These are phyloP conservation scores for Lomentospora prolificans DNA, from an alignment of 2,329 filamentous ascomycete genomes.

Conservation along the genomic window DNA sequence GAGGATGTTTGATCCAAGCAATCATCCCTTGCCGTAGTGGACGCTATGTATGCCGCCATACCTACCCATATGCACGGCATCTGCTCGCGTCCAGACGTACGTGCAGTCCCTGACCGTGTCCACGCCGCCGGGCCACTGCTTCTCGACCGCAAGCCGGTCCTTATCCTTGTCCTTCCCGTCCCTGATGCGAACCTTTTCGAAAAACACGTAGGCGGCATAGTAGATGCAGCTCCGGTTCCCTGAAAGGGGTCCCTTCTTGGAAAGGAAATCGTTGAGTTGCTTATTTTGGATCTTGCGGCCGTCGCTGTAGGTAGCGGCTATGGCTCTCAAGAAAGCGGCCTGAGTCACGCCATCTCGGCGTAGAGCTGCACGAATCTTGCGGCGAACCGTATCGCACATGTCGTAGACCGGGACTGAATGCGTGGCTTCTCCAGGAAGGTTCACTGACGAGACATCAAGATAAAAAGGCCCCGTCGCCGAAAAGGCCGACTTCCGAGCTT, in stretches of 20 bases:
- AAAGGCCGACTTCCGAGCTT: slow-evolving; percentile 17
- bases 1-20: too few species aligned
- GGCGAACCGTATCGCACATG: slow-evolving; percentile 46
- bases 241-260: slow-evolving; percentile 33
- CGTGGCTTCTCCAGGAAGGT: slow-evolving; percentile 35
- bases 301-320: slow-evolving; percentile 30
- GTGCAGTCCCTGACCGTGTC: slow-evolving; percentile 12
- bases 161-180: slow-evolving; percentile 41
- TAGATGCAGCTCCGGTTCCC: slow-evolving; percentile 40
- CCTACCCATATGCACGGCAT: slow-evolving; percentile 12
- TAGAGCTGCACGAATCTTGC: slow-evolving; percentile 40
- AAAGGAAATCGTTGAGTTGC: slow-evolving; percentile 38
- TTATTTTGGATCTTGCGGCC: slow-evolving; percentile 29
- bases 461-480: slow-evolving; percentile 26
- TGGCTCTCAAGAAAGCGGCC: slow-evolving; percentile 38
- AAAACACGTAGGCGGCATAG: slow-evolving; percentile 47
- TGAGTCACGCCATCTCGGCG: slow-evolving; percentile 37
- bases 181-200: slow-evolving; percentile 46
- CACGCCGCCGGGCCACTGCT: slow-evolving; percentile 18
- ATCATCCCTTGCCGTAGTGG: background rate
- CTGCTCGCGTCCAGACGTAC: slow-evolving; percentile 8
- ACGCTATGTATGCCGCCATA: slow-evolving; percentile 14
- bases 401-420: slow-evolving; percentile 41
- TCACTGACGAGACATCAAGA: slow-evolving; percentile 16
- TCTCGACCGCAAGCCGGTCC: slow-evolving; percentile 42